Evolutionary conservation across 2,329 filamentous ascomycete species (phyloP).

Genomic region (Fusarium albosuccineum): DNA sequence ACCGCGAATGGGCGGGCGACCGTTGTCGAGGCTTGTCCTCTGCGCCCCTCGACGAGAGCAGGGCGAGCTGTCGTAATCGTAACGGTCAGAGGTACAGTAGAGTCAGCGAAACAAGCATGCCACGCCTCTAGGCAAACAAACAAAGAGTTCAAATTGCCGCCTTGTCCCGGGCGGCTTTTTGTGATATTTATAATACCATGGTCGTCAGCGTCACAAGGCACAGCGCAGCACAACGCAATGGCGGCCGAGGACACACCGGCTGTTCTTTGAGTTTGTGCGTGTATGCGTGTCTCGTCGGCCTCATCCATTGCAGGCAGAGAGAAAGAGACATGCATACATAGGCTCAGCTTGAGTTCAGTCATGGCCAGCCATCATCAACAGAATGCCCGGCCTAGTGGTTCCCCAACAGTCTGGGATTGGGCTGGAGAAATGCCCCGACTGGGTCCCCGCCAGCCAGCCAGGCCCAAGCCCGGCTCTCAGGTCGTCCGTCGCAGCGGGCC

Average conservation of each 20-base stretch:
- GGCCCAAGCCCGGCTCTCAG: neutral
- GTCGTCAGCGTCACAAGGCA: conserved; percentile 36
- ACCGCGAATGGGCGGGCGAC: neutral
- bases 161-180: conserved; percentile 8
- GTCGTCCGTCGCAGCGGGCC: conserved; percentile 1
- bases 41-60: conserved; percentile 5
- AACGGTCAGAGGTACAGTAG: neutral
- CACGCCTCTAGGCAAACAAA: conserved; percentile 12
- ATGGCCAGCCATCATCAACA: conserved; percentile 2
- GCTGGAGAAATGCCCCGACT: neutral
- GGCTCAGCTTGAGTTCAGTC: neutral
- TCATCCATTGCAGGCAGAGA: neutral
- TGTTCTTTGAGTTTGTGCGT: neutral
- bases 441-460: neutral
- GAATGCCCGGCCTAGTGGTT: conserved; percentile 5
- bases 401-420: conserved; percentile 27
- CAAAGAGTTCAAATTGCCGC: conserved; percentile 15
- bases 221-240: neutral
- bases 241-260: neutral
- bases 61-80: neutral
- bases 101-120: conserved; percentile 11
- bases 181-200: conserved; percentile 32
- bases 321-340: conserved; percentile 5
- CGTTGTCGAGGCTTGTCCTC: neutral
- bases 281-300: neutral